Conservation (phyloP, 768 basidiomycete genomes). For the Boletus rex-veris region DNA sequence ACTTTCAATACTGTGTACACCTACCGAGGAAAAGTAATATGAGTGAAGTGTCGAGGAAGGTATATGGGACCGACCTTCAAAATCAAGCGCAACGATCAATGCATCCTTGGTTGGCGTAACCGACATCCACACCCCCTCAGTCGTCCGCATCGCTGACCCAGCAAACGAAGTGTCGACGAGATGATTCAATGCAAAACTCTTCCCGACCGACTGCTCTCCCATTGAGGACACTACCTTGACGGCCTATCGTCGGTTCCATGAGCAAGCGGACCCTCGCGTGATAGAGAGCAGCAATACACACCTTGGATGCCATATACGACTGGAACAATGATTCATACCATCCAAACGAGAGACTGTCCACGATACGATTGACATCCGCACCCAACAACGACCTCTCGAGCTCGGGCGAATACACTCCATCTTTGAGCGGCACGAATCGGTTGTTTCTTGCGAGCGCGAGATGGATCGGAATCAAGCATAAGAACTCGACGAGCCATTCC, state of each 20-base stretch:
- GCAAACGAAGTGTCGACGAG: slow-evolving; percentile 63
- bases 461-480: slow-evolving; percentile 65
- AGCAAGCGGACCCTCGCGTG: no score
- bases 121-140: slow-evolving; percentile 67
- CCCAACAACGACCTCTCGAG: slow-evolving; percentile 54
- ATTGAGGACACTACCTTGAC: slow-evolving; percentile 66
- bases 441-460: slow-evolving; percentile 59
- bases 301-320: slow-evolving; percentile 60
- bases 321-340: slow-evolving; percentile 66
- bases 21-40: slow-evolving; percentile 16
- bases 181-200: slow-evolving; percentile 57
- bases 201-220: slow-evolving; percentile 68
- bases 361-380: slow-evolving; percentile 55
- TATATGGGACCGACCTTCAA: slow-evolving; percentile 44
- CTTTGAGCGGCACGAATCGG: slow-evolving; percentile 57
- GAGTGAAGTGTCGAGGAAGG: neutral
- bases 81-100: slow-evolving; percentile 58
- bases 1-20: slow-evolving; percentile 61
- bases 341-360: slow-evolving; percentile 53
- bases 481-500: slow-evolving; percentile 59
- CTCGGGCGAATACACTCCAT: slow-evolving; percentile 49
- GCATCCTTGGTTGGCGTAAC: slow-evolving; percentile 55
- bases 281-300: slow-evolving; percentile 5
- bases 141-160: slow-evolving; percentile 61
- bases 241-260: slow-evolving; percentile 35